Evolutionary conservation across 805 yeast genomes (phyloP).

Genomic region (Wickerhamomyces chaumierensis): DNA sequence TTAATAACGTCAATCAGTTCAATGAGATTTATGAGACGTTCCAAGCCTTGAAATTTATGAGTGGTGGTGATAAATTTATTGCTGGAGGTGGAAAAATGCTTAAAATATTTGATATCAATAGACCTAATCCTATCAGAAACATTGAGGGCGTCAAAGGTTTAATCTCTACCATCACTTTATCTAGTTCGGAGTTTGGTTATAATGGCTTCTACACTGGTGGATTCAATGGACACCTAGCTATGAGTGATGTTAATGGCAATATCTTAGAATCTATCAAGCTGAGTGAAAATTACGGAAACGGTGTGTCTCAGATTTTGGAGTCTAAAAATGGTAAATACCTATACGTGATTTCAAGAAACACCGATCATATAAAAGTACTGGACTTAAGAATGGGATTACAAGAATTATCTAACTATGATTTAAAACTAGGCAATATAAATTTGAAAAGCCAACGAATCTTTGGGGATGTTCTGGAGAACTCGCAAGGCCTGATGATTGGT

Average conservation of each 20-base stretch:
- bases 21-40: conserved; percentile 24
- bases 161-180: conserved; percentile 9
- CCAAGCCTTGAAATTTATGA: conserved; percentile 17
- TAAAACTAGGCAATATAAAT: conserved; percentile 2
- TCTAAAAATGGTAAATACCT: conserved; percentile 26
- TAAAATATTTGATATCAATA: conserved; percentile 20
- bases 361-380: conserved; percentile 20
- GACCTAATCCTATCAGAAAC: conserved; percentile 13
- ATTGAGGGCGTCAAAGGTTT: conserved; percentile 8
- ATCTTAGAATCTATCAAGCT: conserved; percentile 9
- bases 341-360: conserved; percentile 22
- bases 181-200: conserved; percentile 6
- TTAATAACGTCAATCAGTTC: conserved; percentile 18
- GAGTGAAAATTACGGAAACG: conserved; percentile 16
- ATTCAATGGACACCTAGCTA: conserved; percentile 19
- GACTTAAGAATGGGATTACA: conserved; percentile 24
- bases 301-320: conserved; percentile 23
- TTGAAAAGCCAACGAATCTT: conserved; percentile 14
- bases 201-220: conserved; percentile 19
- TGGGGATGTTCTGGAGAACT: conserved; percentile 12
- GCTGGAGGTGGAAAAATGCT: conserved; percentile 22
- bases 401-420: conserved; percentile 2
- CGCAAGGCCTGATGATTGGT: conserved; percentile 21
- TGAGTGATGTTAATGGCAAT: conserved; percentile 18
- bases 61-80: conserved; percentile 14